Evolutionary conservation across 2,329 filamentous ascomycete genomes (phyloP).

Genomic region (Calycina marina): DNA sequence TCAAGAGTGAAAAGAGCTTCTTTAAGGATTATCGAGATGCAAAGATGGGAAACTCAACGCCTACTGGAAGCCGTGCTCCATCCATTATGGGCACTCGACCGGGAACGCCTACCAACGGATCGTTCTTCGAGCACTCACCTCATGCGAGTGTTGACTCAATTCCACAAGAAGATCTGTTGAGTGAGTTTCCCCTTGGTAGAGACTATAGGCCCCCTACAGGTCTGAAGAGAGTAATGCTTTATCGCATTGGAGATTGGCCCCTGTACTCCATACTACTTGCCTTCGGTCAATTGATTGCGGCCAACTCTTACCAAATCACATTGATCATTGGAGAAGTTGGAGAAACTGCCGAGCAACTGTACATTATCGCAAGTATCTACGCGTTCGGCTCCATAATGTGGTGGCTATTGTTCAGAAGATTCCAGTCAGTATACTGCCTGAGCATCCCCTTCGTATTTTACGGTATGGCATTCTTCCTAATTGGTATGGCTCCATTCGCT

Average conservation of each 20-base stretch:
- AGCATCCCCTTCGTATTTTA: conserved; percentile 41
- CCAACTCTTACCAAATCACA: conserved; percentile 54
- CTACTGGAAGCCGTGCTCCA: conserved; percentile 2
- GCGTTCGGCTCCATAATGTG: conserved; percentile 41
- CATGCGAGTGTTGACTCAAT: conserved; percentile 1
- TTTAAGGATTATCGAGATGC: conserved; percentile 43
- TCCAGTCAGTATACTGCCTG: conserved; percentile 34
- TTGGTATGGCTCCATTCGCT: conserved; percentile 45
- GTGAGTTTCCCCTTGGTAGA: conserved; percentile 35
- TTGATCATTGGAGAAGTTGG: conserved; percentile 49
- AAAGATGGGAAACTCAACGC: conserved; percentile 30
- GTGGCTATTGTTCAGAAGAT: conserved; percentile 46
- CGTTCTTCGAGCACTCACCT: conserved; percentile 4
- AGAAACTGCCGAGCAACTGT: conserved; percentile 42
- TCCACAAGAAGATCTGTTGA: conserved; percentile 2
- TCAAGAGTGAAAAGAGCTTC: conserved; percentile 54
- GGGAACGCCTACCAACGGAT: background rate
- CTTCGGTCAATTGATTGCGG: conserved; percentile 44
- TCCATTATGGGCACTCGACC: conserved; percentile 1
- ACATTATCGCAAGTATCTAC: conserved; percentile 45
- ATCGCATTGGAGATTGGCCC: conserved; percentile 48
- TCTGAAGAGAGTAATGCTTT: conserved; percentile 37
- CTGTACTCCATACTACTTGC: conserved; percentile 47
- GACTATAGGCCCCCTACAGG: conserved; percentile 39
- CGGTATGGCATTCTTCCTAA: conserved; percentile 44